Base-by-base conservation (phyloP, 1,284 basidiomycete species). In the Lentinus polychrous region DNA sequence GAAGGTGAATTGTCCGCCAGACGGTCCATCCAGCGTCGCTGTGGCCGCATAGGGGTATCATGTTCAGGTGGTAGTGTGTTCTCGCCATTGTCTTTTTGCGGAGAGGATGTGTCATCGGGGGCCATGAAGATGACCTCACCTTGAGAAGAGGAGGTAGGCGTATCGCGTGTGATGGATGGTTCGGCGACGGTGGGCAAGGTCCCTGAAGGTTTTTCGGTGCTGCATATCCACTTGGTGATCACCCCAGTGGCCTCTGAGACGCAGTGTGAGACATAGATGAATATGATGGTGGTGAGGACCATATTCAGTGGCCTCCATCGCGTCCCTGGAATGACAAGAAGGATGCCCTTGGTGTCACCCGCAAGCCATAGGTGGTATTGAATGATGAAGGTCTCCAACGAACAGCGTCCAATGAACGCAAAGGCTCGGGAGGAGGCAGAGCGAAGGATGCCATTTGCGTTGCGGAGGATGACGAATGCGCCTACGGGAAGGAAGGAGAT, bases 281-380 rank as follows among this genome's bases (percentile, higher is more conserved):
- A 94, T 60, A 87, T 74, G 34, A 81, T 66, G 14, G 83, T 81
- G 14, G 88, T 86, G 46, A 93, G 57, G 35, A 89, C 65, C 54
- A 93, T 78, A 65, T 94, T 94, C 56, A 87, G 44, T 5, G 81
- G 74, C 39, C 91, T 75, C 75, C 83, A 87, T 36, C 66, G 67
- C 4, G 81, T 83, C 17, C 86, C 83, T 0, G 90, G 90, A 39
- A 94, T 68, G 44, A 94, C 76, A 46, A 92, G 68, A 33, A 94
- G 73, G 53, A 94, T 74, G 15, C 88, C 89, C 62, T 90, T 90
- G 15, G 88, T 91, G 61, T 94, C 91, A 3, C 79, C 87, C 0
- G 87, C 91, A 34, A 94, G 74, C 87, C 91, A 94, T 45, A 91
- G 73, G 65, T 94, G 91, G 67, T 86, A 94, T 63, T 94, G 90